Base-by-base conservation (phyloP, 1,139 yeast species). In the Pichia sp. region DNA sequence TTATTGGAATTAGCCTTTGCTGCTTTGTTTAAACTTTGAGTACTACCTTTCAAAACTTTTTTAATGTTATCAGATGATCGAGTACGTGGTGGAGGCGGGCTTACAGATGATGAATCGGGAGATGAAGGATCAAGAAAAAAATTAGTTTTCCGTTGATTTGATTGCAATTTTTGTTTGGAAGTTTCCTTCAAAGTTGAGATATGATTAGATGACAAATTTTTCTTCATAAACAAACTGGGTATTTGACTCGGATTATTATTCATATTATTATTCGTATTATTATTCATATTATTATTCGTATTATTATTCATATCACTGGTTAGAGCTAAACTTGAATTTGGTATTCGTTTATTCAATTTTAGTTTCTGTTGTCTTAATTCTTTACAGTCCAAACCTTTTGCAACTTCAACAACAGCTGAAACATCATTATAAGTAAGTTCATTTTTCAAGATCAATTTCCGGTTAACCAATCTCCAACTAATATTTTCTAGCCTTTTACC, bases 391-490 rank as follows among this genome's bases (percentile, higher is more conserved):
- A 18, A 21, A 23, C 39, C 42, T 34, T 35, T 44, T 6, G 63
- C 54, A 3, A 58, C 55, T 20, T 52, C 42, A 11, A 57, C 41
- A 33, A 59, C 44, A 4, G 60, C 47, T 17, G 51, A 41, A 22
- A 56, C 53, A 35, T 60, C 62, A 17, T 47, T 43, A 24, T 38
- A 34, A 33, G 49, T 43, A 33, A 58, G 40, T n/a, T 44, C 47
- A 17, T 46, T 47, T 12, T 51, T 45, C 28, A 52, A 34, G 2
- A 57, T 43, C 4, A 72, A 41, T 38, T 71, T 73, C 38, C 77
- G 61, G 46, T 73, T 74, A 57, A 77, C 74, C 30, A 75, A 65
- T 31, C 82, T 61, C 81, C 81, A 76, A 38, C 77, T 70, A 42
- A 75, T 64, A 53, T 76, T 76, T 53, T 74, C 81, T 11, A 76